Evolutionary conservation across 768 basidiomycete genomes (phyloP).

Genomic region (Serendipita indica): DNA sequence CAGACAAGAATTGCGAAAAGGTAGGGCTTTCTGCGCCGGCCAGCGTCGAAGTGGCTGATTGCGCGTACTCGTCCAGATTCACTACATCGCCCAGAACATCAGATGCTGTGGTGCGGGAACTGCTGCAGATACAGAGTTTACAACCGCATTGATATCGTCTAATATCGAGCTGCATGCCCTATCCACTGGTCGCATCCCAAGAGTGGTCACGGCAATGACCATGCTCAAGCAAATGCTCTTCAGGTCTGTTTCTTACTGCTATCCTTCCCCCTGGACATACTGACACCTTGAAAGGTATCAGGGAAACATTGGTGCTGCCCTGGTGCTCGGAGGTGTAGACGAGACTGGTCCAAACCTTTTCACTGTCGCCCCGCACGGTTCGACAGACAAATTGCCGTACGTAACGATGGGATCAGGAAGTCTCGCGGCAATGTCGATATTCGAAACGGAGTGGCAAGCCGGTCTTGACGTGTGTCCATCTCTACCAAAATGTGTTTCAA

Average conservation of each 20-base stretch:
- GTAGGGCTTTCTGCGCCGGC: slow-evolving; percentile 28
- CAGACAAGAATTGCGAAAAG: slow-evolving; percentile 99
- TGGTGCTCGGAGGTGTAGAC: slow-evolving; percentile 96
- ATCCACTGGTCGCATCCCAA: slow-evolving; percentile 79
- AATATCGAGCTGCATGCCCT: slow-evolving; percentile 90
- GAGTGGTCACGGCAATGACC: slow-evolving; percentile 96
- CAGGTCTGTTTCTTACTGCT: slow-evolving; percentile 33
- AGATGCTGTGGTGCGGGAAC: slow-evolving; percentile 98
- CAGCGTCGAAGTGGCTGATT: background rate
- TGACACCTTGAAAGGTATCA: slow-evolving; percentile 46
- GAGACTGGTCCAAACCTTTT: slow-evolving; percentile 86
- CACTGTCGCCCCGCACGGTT: slow-evolving; percentile 92
- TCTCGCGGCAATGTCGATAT: slow-evolving; percentile 96
- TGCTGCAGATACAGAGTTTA: slow-evolving; percentile 95
- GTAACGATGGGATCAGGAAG: slow-evolving; percentile 98
- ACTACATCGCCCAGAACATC: slow-evolving; percentile 89
- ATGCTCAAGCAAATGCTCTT: slow-evolving; percentile 96
- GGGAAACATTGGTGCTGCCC: slow-evolving; percentile 85
- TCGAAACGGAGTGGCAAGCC: slow-evolving; percentile 73
- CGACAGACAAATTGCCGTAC: slow-evolving; percentile 95
- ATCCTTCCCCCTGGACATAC: background rate
- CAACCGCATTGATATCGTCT: slow-evolving; percentile 86
- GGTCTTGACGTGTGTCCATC: slow-evolving; percentile 52
- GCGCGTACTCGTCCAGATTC: slow-evolving; percentile 50
- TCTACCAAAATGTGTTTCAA: background rate